Percentiles rank a stretch among this genome's conserved stretches.
These are phyloP conservation scores for Fusarium sp. DNA, from an alignment of 2,329 filamentous ascomycete genomes.

Conservation along the genomic window DNA sequence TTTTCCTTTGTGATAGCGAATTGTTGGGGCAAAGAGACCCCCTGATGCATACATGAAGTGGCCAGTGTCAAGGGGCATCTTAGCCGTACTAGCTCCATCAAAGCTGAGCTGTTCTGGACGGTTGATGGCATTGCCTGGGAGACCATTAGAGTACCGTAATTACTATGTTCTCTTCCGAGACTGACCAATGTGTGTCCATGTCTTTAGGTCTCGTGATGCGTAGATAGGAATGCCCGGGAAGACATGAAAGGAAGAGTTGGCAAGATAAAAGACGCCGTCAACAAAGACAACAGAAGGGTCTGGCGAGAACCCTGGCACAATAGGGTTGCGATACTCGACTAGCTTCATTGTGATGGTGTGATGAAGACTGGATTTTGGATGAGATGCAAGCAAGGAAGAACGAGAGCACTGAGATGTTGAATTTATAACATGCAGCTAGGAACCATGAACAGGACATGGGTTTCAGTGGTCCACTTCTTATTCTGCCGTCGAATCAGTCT, in stretches of 20 bases:
- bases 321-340: constrained; percentile 14
- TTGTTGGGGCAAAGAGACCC: constrained; percentile 40
- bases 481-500: background rate
- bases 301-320: constrained; percentile 21
- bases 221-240: constrained; percentile 32
- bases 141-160: background rate
- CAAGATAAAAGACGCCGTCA: constrained; percentile 28
- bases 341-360: background rate
- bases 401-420: background rate
- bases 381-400: background rate
- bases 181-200: constrained; percentile 29
- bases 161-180: background rate
- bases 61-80: constrained; percentile 24
- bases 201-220: constrained; percentile 13
- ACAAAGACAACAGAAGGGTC: constrained; percentile 29
- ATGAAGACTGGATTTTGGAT: background rate
- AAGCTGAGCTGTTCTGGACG: constrained; percentile 21
- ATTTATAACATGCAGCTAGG: background rate
- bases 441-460: background rate
- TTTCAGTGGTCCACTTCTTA: background rate
- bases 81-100: constrained; percentile 1
- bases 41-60: constrained; percentile 21
- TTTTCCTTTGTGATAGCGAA: constrained; percentile 33
- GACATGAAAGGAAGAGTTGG: constrained; percentile 27
- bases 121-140: constrained; percentile 30